Evolutionary conservation across 2,329 filamentous ascomycete species (phyloP).

Genomic region (Annulohypoxylon truncatum): DNA sequence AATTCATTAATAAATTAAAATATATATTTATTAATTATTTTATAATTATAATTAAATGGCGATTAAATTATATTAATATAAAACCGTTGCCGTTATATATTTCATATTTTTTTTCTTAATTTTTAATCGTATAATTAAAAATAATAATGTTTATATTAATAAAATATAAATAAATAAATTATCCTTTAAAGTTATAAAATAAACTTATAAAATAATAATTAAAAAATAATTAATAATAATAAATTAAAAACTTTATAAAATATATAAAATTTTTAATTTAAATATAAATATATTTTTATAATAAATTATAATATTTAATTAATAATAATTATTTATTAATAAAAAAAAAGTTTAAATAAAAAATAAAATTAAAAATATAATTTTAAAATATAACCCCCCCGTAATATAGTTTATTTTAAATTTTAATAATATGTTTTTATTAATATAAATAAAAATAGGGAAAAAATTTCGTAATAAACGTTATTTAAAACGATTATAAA

Average conservation of each 20-base stretch:
- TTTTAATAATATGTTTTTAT: neutral
- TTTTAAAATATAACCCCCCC: neutral
- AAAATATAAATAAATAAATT: neutral
- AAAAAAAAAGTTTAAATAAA: neutral
- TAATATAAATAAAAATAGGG: neutral
- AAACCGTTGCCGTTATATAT: neutral
- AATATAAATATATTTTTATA: neutral
- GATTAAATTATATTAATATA: neutral
- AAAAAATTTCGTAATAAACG: neutral
- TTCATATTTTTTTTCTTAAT: neutral
- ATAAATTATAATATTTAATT: neutral
- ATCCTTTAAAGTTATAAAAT: neutral
- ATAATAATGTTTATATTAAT: slow-evolving; percentile 1
- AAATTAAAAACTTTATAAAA: neutral
- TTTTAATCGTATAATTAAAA: neutral
- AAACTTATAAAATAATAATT: neutral
- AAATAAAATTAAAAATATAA: neutral
- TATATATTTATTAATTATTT: neutral
- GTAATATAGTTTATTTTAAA: neutral
- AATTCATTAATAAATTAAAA: neutral
- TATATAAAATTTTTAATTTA: neutral
- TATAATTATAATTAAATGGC: neutral
- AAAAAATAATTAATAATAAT: neutral
- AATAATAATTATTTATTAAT: neutral
- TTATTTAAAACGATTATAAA: neutral